Base-by-base conservation (phyloP, 1,284 basidiomycete species). In the Marasmius fiardii region DNA sequence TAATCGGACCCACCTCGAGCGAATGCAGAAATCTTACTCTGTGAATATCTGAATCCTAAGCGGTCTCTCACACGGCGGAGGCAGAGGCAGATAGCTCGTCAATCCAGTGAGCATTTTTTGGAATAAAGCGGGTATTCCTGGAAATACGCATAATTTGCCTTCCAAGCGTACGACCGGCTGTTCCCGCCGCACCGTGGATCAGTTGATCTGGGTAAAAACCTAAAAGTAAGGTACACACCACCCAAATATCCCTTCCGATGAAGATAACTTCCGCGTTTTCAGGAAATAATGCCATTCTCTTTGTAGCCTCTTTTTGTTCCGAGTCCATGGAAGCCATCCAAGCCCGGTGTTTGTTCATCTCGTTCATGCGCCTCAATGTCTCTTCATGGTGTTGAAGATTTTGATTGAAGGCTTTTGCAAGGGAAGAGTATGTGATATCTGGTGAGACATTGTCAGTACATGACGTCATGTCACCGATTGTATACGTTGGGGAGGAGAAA, bases 401-500 rank as follows among this genome's bases (percentile, higher is more conserved):
- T 55, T 91, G 86, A 54, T 80, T 66, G 74, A 98, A 98, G 0
- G 95, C 91, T 64, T 86, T 89, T 1, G 89, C 93, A 21, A 98
- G 84, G 0, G 90, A 90, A 7, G 83, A 78, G 66, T 97, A 97
- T 1, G 93, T 96, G 65, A 96, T 96, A 65, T 95, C 92, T 88
- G 2, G 58, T 58, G 55, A 21, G 12, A 1, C 18, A 26, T 12
- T 28, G 50, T 31, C 47, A 47, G 54, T 39, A 26, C 18, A 39
- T 28, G 24, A 16, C 26, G 18, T 53, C 12, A 34, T 51, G 28
- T 43, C 50, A 35, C n/a, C n/a, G n/a, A n/a, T n/a, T n/a, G n/a
- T n/a, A n/a, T n/a, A n/a, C n/a, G n/a, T n/a, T n/a, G n/a, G n/a
- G n/a, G n/a, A n/a, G n/a, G n/a, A n/a, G n/a, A n/a, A n/a, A n/a